phyloP scores from a whole-genome alignment of 495 filamentous ascomycete genomes.

The Schizothecium vesticola region DNA sequence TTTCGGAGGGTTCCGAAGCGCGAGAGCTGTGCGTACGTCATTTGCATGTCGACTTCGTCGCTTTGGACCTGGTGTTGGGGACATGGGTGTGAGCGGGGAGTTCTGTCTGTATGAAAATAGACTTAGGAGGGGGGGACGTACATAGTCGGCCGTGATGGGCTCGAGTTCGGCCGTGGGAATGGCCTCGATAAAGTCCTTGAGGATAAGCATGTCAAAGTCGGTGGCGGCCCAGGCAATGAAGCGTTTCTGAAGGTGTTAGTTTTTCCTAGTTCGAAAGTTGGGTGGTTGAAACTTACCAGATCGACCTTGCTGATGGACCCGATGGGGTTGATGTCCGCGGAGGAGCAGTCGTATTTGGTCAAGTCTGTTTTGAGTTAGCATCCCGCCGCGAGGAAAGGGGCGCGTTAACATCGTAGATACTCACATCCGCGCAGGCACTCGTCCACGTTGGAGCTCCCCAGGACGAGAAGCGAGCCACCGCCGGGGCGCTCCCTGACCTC shows the following conservation, averaged over 20 bases:
- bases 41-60: constrained; percentile 20
- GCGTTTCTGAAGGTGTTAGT: not conserved
- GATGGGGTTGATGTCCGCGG: constrained; percentile 52
- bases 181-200: constrained; percentile 71
- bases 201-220: constrained; percentile 62
- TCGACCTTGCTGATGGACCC: constrained; percentile 68
- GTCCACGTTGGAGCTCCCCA: constrained; percentile 48
- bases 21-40: constrained; percentile 50
- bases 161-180: constrained; percentile 72
- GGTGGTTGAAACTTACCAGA: constrained; percentile 46
- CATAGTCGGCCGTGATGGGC: constrained; percentile 56
- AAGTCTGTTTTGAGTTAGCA: not conserved
- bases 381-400: not conserved
- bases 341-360: constrained; percentile 27
- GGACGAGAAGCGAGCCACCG: constrained; percentile 35
- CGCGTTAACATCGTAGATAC: not conserved
- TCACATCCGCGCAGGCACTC: constrained; percentile 15
- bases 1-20: constrained; percentile 54
- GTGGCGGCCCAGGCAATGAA: constrained; percentile 53
- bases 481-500: constrained; percentile 37
- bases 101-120: too few species aligned
- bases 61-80: constrained; percentile 15
- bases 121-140: constrained; percentile 13
- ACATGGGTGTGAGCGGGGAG: too few species aligned
- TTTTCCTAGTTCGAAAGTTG: constrained; percentile 51